phyloP scores from a whole-genome alignment of 2,329 filamentous ascomycete genomes.

The Cercospora nicotianae region DNA sequence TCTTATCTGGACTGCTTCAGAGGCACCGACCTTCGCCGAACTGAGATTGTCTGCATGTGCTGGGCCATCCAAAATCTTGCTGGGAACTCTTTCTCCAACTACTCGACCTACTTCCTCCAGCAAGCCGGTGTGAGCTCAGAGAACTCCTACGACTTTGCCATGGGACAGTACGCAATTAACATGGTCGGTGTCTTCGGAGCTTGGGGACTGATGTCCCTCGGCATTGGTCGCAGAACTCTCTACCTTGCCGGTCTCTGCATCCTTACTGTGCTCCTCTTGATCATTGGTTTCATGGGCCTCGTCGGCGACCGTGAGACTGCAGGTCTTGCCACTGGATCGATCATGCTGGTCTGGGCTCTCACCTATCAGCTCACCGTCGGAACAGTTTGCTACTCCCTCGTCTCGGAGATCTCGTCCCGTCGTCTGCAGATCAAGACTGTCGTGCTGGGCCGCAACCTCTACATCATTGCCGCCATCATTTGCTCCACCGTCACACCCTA shows the following conservation, averaged over 20 bases:
- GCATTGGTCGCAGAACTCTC: slow-evolving; percentile 71
- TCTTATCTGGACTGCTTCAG: slow-evolving; percentile 82
- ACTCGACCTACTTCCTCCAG: slow-evolving; percentile 52
- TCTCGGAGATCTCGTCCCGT: slow-evolving; percentile 78
- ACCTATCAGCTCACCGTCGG: slow-evolving; percentile 86
- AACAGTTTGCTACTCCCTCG: slow-evolving; percentile 85
- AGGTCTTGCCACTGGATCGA: slow-evolving; percentile 75
- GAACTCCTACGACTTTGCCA: slow-evolving; percentile 48
- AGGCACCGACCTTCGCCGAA: slow-evolving; percentile 74
- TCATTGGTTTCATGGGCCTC: slow-evolving; percentile 81
- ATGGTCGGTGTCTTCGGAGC: slow-evolving; percentile 79
- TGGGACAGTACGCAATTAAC: slow-evolving; percentile 64
- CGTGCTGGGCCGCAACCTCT: slow-evolving; percentile 75
- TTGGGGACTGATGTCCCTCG: slow-evolving; percentile 75
- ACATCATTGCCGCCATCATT: slow-evolving; percentile 78
- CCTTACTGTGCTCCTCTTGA: slow-evolving; percentile 72
- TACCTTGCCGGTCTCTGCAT: slow-evolving; percentile 74
- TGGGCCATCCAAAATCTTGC: slow-evolving; percentile 53
- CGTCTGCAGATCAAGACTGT: slow-evolving; percentile 89
- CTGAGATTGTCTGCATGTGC: slow-evolving; percentile 64
- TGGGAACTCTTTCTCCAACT: slow-evolving; percentile 51
- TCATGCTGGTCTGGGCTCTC: slow-evolving; percentile 81
- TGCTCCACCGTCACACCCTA: slow-evolving; percentile 82
- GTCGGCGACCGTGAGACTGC: slow-evolving; percentile 60
- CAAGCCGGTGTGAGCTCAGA: slow-evolving; percentile 48